These are phyloP conservation scores for Nothopassalora personata DNA, from an alignment of 2,329 filamentous ascomycete genomes.

Conservation along the genomic window DNA sequence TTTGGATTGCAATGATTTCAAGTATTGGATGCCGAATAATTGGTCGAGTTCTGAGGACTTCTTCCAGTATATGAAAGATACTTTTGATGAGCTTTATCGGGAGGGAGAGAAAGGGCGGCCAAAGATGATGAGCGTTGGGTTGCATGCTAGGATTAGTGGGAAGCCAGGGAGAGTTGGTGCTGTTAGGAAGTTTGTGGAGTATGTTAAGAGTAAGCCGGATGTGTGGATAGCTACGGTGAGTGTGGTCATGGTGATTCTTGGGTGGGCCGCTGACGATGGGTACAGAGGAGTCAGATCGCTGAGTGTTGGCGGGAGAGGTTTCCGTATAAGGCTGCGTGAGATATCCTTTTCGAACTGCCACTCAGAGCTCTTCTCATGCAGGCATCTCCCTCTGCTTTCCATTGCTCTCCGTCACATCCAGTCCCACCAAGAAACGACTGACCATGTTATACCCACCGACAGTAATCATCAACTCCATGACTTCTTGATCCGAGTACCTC, in stretches of 20 bases:
- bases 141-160: constrained; percentile 52
- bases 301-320: neutral
- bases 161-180: constrained; percentile 49
- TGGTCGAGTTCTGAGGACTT: constrained; percentile 31
- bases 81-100: constrained; percentile 52
- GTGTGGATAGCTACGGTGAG: constrained; percentile 49
- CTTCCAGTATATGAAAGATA: constrained; percentile 45
- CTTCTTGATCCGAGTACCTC: constrained; percentile 30
- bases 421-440: constrained; percentile 33
- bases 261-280: neutral
- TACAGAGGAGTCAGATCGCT: neutral
- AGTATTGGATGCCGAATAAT: constrained; percentile 36
- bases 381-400: constrained; percentile 33
- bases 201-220: constrained; percentile 48
- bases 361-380: neutral
- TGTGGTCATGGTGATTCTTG: neutral
- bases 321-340: neutral
- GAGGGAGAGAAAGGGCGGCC: constrained; percentile 46
- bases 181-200: constrained; percentile 49
- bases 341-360: no score
- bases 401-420: constrained; percentile 37
- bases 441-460: constrained; percentile 37
- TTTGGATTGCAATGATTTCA: constrained; percentile 55
- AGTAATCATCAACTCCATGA: constrained; percentile 35
- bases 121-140: constrained; percentile 55